These are phyloP conservation scores for Naganishia onofrii DNA, from an alignment of 768 basidiomycete genomes.

Conservation along the genomic window DNA sequence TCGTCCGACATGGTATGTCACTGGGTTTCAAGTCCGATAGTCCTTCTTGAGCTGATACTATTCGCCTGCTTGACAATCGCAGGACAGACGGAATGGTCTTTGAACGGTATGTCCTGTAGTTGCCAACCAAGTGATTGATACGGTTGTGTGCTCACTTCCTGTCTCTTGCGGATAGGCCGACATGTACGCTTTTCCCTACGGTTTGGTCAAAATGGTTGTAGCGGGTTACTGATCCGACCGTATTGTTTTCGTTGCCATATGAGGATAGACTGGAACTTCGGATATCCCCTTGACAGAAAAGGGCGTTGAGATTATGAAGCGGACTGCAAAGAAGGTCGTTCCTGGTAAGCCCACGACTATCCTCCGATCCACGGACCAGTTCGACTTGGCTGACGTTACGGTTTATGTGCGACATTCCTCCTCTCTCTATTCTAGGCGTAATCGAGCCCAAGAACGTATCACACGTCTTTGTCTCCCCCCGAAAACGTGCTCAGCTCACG, in stretches of 20 bases:
- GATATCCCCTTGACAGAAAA: conserved; percentile 81
- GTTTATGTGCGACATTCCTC: neutral
- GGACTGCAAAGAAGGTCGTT: conserved; percentile 68
- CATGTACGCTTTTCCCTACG: conserved; percentile 19
- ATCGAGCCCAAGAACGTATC: conserved; percentile 77
- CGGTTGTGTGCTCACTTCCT: conserved; percentile 3
- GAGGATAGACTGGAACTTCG: conserved; percentile 69
- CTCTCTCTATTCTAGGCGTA: conserved; percentile 56
- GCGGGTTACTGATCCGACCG: neutral
- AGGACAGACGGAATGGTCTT: conserved; percentile 94
- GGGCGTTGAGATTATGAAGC: conserved; percentile 69
- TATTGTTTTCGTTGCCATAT: conserved; percentile 17
- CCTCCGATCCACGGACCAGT: neutral
- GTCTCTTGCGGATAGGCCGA: conserved; percentile 12
- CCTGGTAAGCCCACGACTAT: conserved; percentile 57
- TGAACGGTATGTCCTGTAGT: conserved; percentile 63
- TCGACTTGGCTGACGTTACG: neutral
- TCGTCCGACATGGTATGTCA: conserved; percentile 70
- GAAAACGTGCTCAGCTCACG: conserved; percentile 77
- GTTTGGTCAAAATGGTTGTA: conserved; percentile 13
- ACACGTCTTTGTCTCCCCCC: conserved; percentile 78
- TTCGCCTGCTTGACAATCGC: neutral
- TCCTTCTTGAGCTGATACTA: conserved; percentile 2
- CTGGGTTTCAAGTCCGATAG: neutral
- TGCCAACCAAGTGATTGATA: neutral